A percentile compares a stretch with the other conserved stretches of the same genome.
Conservation (phyloP, 2,329 filamentous ascomycete genomes). For the Aschersonia sp. region DNA sequence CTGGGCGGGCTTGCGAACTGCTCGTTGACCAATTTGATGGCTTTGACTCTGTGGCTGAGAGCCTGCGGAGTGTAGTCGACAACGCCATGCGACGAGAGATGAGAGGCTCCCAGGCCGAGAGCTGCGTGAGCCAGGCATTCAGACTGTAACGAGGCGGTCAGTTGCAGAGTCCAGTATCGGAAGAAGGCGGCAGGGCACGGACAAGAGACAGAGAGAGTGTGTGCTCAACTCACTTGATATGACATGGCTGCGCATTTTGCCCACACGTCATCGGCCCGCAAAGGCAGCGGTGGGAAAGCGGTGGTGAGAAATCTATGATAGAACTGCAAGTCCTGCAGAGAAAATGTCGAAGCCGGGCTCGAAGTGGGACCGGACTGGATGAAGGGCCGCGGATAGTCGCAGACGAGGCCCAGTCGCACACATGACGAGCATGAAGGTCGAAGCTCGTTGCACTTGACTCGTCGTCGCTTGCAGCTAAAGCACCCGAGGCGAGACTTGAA, state of each 20-base stretch:
- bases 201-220: neutral
- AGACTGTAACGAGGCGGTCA: slow-evolving; percentile 10
- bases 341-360: slow-evolving; percentile 12
- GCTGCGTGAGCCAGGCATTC: slow-evolving; percentile 22
- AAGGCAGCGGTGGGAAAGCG: slow-evolving; percentile 22
- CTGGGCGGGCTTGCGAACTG: slow-evolving; percentile 13
- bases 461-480: slow-evolving; percentile 16
- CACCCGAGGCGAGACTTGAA: slow-evolving; percentile 16
- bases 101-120: slow-evolving; percentile 21
- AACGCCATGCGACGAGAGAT: slow-evolving; percentile 15
- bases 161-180: too few relatives aligned
- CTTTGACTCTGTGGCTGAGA: slow-evolving; percentile 19
- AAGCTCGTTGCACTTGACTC: slow-evolving; percentile 17
- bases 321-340: slow-evolving; percentile 29
- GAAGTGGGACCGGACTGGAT: too few relatives aligned
- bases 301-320: slow-evolving; percentile 34
- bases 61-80: slow-evolving; percentile 14
- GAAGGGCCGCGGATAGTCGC: slow-evolving; percentile 13
- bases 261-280: slow-evolving; percentile 18
- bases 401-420: slow-evolving; percentile 16
- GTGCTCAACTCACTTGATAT: slow-evolving; percentile 14
- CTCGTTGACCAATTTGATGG: slow-evolving; percentile 19
- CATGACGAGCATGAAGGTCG: slow-evolving; percentile 16
- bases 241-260: slow-evolving; percentile 18
- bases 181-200: too few relatives aligned